Base-by-base conservation (phyloP, 140 eudicot genomes). In the Bidens hawaiensis region DNA sequence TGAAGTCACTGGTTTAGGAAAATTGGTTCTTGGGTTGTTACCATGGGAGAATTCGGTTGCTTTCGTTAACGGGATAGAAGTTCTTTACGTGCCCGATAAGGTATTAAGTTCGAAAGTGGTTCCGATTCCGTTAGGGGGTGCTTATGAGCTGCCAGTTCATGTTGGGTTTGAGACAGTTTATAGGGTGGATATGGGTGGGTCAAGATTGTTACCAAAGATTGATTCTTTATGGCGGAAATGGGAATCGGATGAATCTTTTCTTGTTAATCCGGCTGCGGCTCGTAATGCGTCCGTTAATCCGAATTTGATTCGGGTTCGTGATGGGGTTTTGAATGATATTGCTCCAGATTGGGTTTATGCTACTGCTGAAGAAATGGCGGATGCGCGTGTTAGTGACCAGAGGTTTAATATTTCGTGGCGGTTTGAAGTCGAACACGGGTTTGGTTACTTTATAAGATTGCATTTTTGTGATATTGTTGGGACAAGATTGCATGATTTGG, bases 391-490 rank as follows among this genome's bases (percentile, higher is more conserved):
- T 46, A 69, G 17, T 51, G 67, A 75, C 33, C 89, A 77, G 27
- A 69, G 62, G 72, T 83, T 83, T 42, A 83, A 83, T 60, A 65
- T 83, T 4, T 67, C 89, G 2, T 83, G 89, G 89, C 31, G 28
- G 26, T 75, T 83, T 72, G 46, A 66, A 24, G 82, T 83, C 13
- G 89, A 83, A 41, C 19, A 71, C 53, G 75, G 83, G 41, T 83
- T 83, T 59, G 60, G 59, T 33, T 79, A 83, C 62, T 71, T 83
- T 23, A 55, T 83, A 13, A 59, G 89, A 54, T 62, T 83, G 65
- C 89, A 83, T 73, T 83, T 83, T 38, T 77, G 83, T 67, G 89
- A 83, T 47, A 79, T 83, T 12, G 85, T 83, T 54, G 82, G 85
- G 59, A 19, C 49, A 6, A 55, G 66, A 18, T 70, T 73, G 14